These are phyloP conservation scores for Triglochin maritima DNA, from an alignment of 106 monocot genomes.

Conservation along the genomic window DNA sequence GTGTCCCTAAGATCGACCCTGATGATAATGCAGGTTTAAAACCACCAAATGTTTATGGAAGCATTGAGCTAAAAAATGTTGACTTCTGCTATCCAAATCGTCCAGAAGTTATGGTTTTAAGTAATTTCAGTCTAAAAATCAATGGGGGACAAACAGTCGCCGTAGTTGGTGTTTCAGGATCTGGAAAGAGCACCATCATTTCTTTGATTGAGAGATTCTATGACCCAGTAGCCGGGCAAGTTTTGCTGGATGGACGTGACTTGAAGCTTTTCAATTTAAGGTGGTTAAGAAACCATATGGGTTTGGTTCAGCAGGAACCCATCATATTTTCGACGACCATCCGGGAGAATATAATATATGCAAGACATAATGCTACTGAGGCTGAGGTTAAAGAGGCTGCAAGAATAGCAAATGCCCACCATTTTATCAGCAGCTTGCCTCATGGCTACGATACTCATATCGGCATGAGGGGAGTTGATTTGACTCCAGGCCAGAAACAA, in stretches of 20 bases:
- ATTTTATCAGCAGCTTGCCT: constrained; percentile 96
- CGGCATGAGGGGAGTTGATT: constrained; percentile 92
- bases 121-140: constrained; percentile 90
- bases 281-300: constrained; percentile 95
- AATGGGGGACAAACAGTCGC: constrained; percentile 89
- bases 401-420: constrained; percentile 97
- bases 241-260: constrained; percentile 81
- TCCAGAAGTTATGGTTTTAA: constrained; percentile 67
- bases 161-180: constrained; percentile 93
- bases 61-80: constrained; percentile 75
- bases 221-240: constrained; percentile 82
- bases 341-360: constrained; percentile 95
- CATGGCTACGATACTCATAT: constrained; percentile 97
- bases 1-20: constrained; percentile 78
- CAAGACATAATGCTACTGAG: constrained; percentile 92
- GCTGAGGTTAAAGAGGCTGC: constrained; percentile 96
- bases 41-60: constrained; percentile 87
- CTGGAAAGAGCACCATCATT: constrained; percentile 98
- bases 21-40: constrained; percentile 86
- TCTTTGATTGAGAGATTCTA: constrained; percentile 91
- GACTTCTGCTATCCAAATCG: constrained; percentile 84
- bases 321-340: constrained; percentile 97
- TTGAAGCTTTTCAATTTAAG: constrained; percentile 73
- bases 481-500: constrained; percentile 95
- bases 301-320: constrained; percentile 92